Evolutionary conservation across 352 stramenopile genomes (phyloP), one percentile per base, ranked within the genome.

Genomic region (Pythium aristosporum): DNA sequence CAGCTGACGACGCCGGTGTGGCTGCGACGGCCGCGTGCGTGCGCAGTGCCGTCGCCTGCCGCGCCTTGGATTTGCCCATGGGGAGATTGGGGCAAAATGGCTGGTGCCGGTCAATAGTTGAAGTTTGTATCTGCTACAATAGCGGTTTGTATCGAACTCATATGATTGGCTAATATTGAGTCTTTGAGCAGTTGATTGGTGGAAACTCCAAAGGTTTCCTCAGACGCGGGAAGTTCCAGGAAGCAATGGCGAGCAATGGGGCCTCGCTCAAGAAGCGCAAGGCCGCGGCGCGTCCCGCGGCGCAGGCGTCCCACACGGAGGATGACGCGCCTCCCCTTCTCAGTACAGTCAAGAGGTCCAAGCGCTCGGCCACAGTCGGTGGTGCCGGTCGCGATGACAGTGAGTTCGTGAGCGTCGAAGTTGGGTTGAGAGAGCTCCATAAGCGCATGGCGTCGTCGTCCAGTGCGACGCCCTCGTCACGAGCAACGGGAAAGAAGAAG

Each of bases 331-430:
- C 37, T 21, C 48, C 60, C 0, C 37, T 39, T 16, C 48, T 61
- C 15, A 61, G 42, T 12, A 34, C 63, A 0, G 23, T 59, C 1
- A 69, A 65, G 51, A 70, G 62, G 53, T 61, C 57, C 44, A 71
- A 67, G 52, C 57, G 65, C 46, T 21, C 46, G 5, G 3, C n/a
- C 15, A 16, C 15, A n/a, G 39, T 46, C 1, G 39, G 13, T 46
- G 39, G 39, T n/a, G 39, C 39, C 8, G 18, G 30, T 44, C 46
- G 51, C 28, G 23, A 67, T 51, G 65, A 67, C 30, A 90, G 81
- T 65, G 83, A 92, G 74, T 92, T 92, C 58, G 75, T 92, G 42
- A 87, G 76, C 63, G 77, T 88, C 46, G 76, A 87, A 57, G 80
- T 87, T 37, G 81, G 83, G 18, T 85, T 92, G 75, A 80, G 83